A percentile compares a stretch with the other conserved stretches of the same genome.
These are phyloP conservation scores for Plasmopara muralis DNA, from an alignment of 352 stramenopile species.

Conservation along the genomic window DNA sequence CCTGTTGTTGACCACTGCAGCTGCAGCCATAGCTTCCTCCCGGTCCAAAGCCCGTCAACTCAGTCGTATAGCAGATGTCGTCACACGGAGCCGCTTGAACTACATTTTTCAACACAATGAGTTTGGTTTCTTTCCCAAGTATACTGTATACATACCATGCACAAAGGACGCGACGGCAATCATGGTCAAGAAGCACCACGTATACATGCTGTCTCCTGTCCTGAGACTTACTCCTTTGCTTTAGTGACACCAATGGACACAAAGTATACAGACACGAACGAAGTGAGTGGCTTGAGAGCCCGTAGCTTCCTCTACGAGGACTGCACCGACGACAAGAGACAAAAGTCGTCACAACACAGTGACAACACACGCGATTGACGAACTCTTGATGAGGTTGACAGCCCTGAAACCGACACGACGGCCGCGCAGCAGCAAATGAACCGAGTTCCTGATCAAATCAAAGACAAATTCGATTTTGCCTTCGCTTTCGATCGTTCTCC, in stretches of 20 bases:
- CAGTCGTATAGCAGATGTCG: conserved; percentile 32
- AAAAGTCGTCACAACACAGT: background rate
- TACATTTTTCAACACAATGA: conserved; percentile 1
- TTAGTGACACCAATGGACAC: background rate
- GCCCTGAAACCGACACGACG: background rate
- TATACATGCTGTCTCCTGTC: conserved; percentile 8
- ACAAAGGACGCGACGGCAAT: conserved; percentile 1
- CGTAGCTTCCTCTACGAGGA: background rate
- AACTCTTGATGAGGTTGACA: background rate
- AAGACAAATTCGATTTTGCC: background rate
- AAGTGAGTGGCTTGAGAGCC: background rate
- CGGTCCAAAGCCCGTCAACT: conserved; percentile 33
- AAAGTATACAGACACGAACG: background rate
- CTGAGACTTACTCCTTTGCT: background rate
- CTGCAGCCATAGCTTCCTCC: conserved; percentile 23
- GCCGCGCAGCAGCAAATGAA: background rate
- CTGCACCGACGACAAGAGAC: background rate
- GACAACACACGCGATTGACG: background rate
- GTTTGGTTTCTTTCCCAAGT: background rate
- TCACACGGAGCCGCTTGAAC: conserved; percentile 25
- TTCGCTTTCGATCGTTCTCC: background rate
- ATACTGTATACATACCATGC: conserved; percentile 6
- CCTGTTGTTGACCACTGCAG: conserved; percentile 24
- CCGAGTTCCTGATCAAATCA: background rate
- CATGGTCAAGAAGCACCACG: conserved; percentile 1